Conservation (phyloP, 768 basidiomycete species). For the Xerocomellus amylosporus region DNA sequence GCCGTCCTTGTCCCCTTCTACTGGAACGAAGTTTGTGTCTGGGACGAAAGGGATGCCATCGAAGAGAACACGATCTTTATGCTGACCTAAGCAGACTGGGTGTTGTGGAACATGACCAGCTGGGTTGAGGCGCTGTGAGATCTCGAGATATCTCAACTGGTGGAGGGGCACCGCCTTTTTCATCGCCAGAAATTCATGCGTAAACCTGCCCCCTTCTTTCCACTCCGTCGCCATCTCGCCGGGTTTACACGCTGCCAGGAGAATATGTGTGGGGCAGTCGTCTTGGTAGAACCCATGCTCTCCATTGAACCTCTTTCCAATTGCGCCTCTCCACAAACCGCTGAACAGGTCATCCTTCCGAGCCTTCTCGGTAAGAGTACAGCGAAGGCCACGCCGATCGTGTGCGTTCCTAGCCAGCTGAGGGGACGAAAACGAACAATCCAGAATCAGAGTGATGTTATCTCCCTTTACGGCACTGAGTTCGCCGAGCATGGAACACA, state of each 20-base stretch:
- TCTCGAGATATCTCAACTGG: constrained; percentile 45
- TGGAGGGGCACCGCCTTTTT: constrained; percentile 49
- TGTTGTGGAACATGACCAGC: constrained; percentile 40
- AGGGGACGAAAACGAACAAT: constrained; percentile 57
- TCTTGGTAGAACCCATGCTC: constrained; percentile 46
- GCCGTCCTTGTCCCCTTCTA: constrained; percentile 38
- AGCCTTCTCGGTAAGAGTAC: constrained; percentile 58
- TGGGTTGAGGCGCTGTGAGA: constrained; percentile 44
- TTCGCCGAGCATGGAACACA: constrained; percentile 58
- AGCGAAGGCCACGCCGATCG: constrained; percentile 51
- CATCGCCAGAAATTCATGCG: constrained; percentile 49
- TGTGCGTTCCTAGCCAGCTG: constrained; percentile 38
- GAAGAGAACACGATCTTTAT: constrained; percentile 52
- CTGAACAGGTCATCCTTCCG: constrained; percentile 51
- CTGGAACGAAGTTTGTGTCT: constrained; percentile 47
- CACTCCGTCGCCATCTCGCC: constrained; percentile 58
- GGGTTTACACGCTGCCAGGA: constrained; percentile 56
- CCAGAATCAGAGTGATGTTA: constrained; percentile 67
- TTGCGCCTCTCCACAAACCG: constrained; percentile 54
- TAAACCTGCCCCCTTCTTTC: constrained; percentile 63
- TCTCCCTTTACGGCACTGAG: constrained; percentile 58
- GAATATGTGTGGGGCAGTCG: constrained; percentile 42
- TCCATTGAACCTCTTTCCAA: constrained; percentile 34
- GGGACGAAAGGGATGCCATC: constrained; percentile 52
- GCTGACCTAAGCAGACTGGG: constrained; percentile 48